These are phyloP conservation scores for Hyparrhenia diplandra DNA, from an alignment of 176 grass and related monocot genomes.

Conservation along the genomic window DNA sequence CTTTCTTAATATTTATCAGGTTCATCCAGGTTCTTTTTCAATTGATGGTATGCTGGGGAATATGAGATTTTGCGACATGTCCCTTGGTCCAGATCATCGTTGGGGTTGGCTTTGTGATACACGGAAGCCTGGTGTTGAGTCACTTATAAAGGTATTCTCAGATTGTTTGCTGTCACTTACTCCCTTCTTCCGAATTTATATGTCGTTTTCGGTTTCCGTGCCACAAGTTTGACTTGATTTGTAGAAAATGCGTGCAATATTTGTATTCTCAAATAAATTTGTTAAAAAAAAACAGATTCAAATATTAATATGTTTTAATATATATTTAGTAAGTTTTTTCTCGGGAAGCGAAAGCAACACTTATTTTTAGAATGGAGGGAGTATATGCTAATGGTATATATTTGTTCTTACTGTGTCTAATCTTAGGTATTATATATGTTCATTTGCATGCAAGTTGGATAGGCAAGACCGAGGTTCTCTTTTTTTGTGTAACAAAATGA, in stretches of 20 bases:
- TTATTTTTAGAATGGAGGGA: too few species aligned
- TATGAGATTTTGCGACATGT: slow-evolving; percentile 94
- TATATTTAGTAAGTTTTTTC: too few species aligned
- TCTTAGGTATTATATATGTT: not conserved
- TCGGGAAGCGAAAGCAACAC: too few species aligned
- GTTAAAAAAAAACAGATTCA: too few species aligned
- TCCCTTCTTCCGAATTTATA: too few species aligned
- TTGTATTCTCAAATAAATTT: too few species aligned
- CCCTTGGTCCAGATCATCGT: slow-evolving; percentile 84
- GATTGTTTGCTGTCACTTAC: not conserved
- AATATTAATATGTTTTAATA: too few species aligned
- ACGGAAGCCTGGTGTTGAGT: slow-evolving; percentile 78
- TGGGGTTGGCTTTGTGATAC: slow-evolving; percentile 97
- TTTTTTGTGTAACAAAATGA: not conserved
- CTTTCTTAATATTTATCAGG: slow-evolving; percentile 34
- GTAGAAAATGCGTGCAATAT: too few species aligned
- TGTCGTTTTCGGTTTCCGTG: too few species aligned
- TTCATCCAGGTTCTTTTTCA: slow-evolving; percentile 88
- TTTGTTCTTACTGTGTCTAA: not conserved
- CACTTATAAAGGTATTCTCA: slow-evolving; percentile 81
- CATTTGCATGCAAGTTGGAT: not conserved
- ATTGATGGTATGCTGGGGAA: slow-evolving; percentile 88
- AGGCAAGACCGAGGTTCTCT: not conserved
- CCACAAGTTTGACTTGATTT: too few species aligned
- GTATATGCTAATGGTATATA: not conserved